Percentiles rank a stretch among this genome's conserved stretches.
Evolutionary conservation across 108 stramenopile species (phyloP).

Genomic region (Cyclotella distinguenda): DNA sequence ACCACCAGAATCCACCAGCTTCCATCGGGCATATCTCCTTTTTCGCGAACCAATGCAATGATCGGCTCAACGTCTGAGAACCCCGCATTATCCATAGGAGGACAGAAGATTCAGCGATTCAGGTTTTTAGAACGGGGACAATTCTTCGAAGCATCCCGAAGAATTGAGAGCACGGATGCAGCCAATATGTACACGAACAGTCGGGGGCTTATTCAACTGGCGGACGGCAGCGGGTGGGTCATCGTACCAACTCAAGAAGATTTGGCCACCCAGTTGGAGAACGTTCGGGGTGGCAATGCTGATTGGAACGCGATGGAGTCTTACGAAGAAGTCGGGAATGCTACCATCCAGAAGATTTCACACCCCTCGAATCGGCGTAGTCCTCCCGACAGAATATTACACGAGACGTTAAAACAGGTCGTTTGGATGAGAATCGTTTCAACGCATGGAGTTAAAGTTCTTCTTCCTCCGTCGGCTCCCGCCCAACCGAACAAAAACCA

Average conservation of each 20-base stretch:
- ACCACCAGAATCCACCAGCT: slow-evolving; percentile 12
- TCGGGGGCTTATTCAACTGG: slow-evolving; percentile 76
- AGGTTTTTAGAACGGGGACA: slow-evolving; percentile 69
- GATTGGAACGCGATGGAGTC: slow-evolving; percentile 35
- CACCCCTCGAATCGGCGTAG: neutral
- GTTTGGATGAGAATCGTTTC: slow-evolving; percentile 63
- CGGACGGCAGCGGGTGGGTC: slow-evolving; percentile 86
- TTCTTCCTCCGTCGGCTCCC: slow-evolving; percentile 53
- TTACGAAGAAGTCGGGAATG: slow-evolving; percentile 83
- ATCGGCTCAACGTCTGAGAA: slow-evolving; percentile 42
- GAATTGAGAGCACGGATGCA: slow-evolving; percentile 61
- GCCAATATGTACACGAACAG: slow-evolving; percentile 63
- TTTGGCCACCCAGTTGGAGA: slow-evolving; percentile 60
- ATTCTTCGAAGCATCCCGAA: slow-evolving; percentile 80
- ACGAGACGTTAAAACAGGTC: slow-evolving; percentile 16
- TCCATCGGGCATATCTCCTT: slow-evolving; percentile 43
- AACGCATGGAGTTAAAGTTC: slow-evolving; percentile 60
- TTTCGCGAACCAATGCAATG: slow-evolving; percentile 55
- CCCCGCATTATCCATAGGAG: slow-evolving; percentile 28
- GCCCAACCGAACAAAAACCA: slow-evolving; percentile 12
- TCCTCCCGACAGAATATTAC: slow-evolving; percentile 6
- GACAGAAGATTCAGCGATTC: slow-evolving; percentile 12
- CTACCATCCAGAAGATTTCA: slow-evolving; percentile 28
- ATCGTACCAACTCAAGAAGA: slow-evolving; percentile 73
- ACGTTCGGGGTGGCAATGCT: slow-evolving; percentile 47